Evolutionary conservation across 176 grass and related monocot genomes (phyloP).

Genomic region (Chrysopogon serrulatus): DNA sequence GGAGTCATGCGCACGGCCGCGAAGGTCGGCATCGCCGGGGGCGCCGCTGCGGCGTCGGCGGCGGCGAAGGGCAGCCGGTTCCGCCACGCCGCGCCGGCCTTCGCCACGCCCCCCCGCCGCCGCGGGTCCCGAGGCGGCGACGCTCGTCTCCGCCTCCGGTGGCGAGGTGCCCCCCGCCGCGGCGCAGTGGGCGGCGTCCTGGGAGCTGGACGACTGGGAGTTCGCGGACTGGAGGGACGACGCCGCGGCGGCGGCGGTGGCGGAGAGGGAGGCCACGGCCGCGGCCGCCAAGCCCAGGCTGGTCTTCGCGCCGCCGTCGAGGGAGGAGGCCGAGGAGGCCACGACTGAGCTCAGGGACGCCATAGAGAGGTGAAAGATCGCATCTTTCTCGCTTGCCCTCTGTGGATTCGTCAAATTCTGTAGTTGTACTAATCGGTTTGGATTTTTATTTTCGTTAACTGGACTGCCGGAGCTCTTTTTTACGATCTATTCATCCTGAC

Average conservation of each 20-base stretch:
- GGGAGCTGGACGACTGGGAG: slow-evolving; percentile 82
- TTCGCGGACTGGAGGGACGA: slow-evolving; percentile 56
- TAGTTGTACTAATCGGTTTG: neutral
- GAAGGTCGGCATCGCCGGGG: slow-evolving; percentile 42
- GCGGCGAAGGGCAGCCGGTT: slow-evolving; percentile 9
- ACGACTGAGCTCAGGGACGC: slow-evolving; percentile 60
- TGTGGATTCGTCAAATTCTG: neutral
- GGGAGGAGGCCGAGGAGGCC: slow-evolving; percentile 79
- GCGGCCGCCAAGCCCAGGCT: slow-evolving; percentile 46
- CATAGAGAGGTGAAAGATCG: slow-evolving; percentile 51
- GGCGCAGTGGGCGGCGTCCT: slow-evolving; percentile 44
- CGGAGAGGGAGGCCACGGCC: slow-evolving; percentile 17
- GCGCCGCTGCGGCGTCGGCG: slow-evolving; percentile 15
- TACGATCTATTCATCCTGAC: neutral
- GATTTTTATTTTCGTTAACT: neutral
- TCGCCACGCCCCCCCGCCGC: slow-evolving; percentile 22
- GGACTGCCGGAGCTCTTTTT: neutral
- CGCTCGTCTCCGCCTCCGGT: slow-evolving; percentile 34
- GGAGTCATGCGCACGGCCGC: slow-evolving; percentile 72
- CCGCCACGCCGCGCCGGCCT: slow-evolving; percentile 25
- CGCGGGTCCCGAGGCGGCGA: slow-evolving; percentile 7
- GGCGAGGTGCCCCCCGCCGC: slow-evolving; percentile 32
- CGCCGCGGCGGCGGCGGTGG: neutral
- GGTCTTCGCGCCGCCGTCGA: slow-evolving; percentile 64
- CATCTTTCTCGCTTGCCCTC: neutral